Percentiles rank a stretch among this genome's conserved stretches.
Evolutionary conservation across 768 basidiomycete genomes (phyloP).

Genomic region (Pholiota microspora): DNA sequence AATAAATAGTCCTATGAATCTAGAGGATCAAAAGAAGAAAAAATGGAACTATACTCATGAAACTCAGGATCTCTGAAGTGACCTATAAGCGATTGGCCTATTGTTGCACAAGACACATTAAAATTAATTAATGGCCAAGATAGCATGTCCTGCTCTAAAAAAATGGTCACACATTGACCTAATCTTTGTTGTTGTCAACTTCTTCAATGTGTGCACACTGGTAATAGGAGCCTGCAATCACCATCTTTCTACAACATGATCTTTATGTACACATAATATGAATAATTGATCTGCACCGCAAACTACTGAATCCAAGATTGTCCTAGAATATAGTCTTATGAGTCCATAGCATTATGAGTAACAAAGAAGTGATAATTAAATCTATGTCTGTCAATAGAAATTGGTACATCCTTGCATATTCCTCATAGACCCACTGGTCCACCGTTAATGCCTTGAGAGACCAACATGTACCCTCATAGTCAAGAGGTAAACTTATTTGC

Average conservation of each 20-base stretch:
- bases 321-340: slow-evolving; percentile 13
- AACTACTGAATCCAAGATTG: slow-evolving; percentile 10
- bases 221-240: not conserved
- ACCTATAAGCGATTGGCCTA: slow-evolving; percentile 5
- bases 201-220: not conserved
- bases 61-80: slow-evolving; percentile 3
- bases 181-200: not conserved
- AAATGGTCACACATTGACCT: not conserved
- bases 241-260: slow-evolving; percentile 7
- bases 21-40: slow-evolving; percentile 5
- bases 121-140: not conserved
- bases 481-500: slow-evolving; percentile 5
- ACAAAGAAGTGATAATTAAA: slow-evolving; percentile 29
- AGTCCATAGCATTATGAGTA: not conserved
- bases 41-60: not conserved
- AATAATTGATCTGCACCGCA: slow-evolving; percentile 3
- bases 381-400: slow-evolving; percentile 16
- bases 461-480: slow-evolving; percentile 24
- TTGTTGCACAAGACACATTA: slow-evolving; percentile 3
- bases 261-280: not conserved
- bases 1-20: slow-evolving; percentile 1
- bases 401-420: slow-evolving; percentile 12
- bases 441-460: slow-evolving; percentile 22
- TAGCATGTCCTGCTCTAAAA: not conserved
- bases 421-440: slow-evolving; percentile 14